These are phyloP conservation scores for Exophiala alcalophila DNA, from an alignment of 2,329 filamentous ascomycete genomes.

Conservation along the genomic window DNA sequence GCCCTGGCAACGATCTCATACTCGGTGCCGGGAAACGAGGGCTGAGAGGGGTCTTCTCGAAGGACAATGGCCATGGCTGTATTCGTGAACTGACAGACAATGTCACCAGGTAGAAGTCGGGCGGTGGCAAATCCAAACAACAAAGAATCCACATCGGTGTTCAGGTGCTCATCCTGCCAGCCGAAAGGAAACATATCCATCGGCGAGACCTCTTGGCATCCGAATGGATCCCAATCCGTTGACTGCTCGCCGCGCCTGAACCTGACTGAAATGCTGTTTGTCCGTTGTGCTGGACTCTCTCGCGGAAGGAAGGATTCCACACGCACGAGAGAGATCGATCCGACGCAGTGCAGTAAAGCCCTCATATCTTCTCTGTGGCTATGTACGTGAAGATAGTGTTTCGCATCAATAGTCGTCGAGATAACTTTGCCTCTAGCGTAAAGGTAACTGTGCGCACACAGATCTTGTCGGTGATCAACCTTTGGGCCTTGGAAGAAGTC, in stretches of 20 bases:
- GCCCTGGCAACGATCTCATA: neutral
- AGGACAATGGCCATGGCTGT: constrained; percentile 2
- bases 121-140: neutral
- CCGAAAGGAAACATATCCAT: neutral
- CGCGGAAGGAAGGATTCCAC: neutral
- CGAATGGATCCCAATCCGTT: too few relatives aligned
- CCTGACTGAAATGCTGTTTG: too few relatives aligned
- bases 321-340: neutral
- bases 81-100: constrained; percentile 1
- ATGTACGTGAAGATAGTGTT: neutral
- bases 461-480: neutral
- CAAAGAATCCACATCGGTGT: neutral
- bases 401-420: neutral
- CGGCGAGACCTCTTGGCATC: too few relatives aligned
- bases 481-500: neutral
- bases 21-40: too few relatives aligned
- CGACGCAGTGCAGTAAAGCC: neutral
- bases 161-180: neutral
- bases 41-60: neutral
- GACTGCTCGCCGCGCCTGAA: too few relatives aligned
- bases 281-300: too few relatives aligned
- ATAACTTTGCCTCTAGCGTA: neutral
- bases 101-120: neutral
- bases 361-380: neutral
- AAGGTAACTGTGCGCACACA: neutral